Base-by-base conservation (phyloP, 805 yeast genomes). In the Myxozyma melibiosi region DNA sequence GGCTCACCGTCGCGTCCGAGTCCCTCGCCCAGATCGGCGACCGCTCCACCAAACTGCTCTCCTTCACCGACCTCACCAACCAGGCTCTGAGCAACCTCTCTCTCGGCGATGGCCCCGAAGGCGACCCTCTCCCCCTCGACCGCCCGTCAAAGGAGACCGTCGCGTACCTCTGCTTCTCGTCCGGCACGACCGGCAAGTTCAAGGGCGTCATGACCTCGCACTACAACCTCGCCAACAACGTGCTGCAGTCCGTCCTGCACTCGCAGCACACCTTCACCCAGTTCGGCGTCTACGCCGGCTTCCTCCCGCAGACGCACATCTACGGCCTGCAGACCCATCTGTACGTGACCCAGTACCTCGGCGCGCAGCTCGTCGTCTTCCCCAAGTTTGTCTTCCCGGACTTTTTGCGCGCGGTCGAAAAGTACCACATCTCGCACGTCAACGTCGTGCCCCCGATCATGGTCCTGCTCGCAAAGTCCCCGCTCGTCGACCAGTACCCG, bases 141-240 rank as follows among this genome's bases (percentile, higher is more conserved):
- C 22, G 30, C 5, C 44, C 61, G 2, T 34, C 61, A 7, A n/a
- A n/a, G 4, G 44, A 52, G 18, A 46, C 54, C n/a, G 27, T 61
- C 24, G 71, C 71, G 18, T 68, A 66, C 46, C 61, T 66, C 31
- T 65, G 70, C 53, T 68, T 63, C 54, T 63, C 69, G 14, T 65
- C 68, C 7, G 71, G 71, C 11, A 70, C 74, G 20, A 68, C 72
- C n/a, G 91, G 94, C 54, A 80, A 84, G 41, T 89, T 92, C 60
- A 88, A 87, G 74, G 92, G 92, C 66, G 92, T 85, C 25, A 81
- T 83, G 30, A 73, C 85, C 60, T 77, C 81, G 30, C 90, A 86
- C 62, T 70, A 69, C 46, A 84, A 83, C 62, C 76, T 81, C 16
- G 73, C 73, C 11, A 68, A 78, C 27, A 76, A 76, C 53, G 65